These are phyloP conservation scores for Diaporthe sp. DNA, from an alignment of 2,329 filamentous ascomycete species.

Conservation along the genomic window DNA sequence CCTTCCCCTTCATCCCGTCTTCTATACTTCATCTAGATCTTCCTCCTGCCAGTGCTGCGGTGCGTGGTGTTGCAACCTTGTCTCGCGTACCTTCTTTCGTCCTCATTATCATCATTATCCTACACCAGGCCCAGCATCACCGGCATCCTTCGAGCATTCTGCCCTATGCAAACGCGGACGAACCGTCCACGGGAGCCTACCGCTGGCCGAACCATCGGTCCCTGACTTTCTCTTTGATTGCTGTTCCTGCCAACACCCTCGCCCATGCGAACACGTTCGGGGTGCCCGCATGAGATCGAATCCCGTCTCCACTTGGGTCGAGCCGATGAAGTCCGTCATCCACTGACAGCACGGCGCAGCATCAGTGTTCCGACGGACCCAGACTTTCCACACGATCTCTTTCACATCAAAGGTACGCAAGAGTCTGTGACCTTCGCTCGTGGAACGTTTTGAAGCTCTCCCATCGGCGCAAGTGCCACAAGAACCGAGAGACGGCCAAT, in stretches of 20 bases:
- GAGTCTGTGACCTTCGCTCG: conserved; percentile 21
- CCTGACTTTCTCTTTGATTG: conserved; percentile 50
- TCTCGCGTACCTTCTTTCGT: conserved; percentile 38
- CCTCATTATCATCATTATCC: conserved; percentile 17
- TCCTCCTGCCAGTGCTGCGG: conserved; percentile 23
- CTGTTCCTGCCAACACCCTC: conserved; percentile 50
- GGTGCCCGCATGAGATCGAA: conserved; percentile 59
- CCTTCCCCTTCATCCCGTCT: conserved; percentile 37
- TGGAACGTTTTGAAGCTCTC: conserved; percentile 33
- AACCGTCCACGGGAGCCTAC: conserved; percentile 53
- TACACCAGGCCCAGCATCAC: background rate
- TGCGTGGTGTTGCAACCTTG: conserved; percentile 41
- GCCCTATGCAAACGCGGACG: conserved; percentile 43
- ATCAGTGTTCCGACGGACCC: conserved; percentile 38
- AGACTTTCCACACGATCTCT: conserved; percentile 45
- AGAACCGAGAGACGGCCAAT: conserved; percentile 33
- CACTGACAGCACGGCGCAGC: conserved; percentile 46
- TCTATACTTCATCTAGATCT: conserved; percentile 33
- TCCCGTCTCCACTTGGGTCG: conserved; percentile 49
- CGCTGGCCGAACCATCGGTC: conserved; percentile 27
- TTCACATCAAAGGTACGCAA: conserved; percentile 48
- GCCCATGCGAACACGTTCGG: conserved; percentile 62
- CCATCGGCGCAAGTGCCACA: conserved; percentile 19
- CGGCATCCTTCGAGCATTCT: conserved; percentile 15
- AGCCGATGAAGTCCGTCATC: conserved; percentile 34